These are phyloP conservation scores for Arthrinium phaeospermum DNA, from an alignment of 2,329 filamentous ascomycete genomes.

Conservation along the genomic window DNA sequence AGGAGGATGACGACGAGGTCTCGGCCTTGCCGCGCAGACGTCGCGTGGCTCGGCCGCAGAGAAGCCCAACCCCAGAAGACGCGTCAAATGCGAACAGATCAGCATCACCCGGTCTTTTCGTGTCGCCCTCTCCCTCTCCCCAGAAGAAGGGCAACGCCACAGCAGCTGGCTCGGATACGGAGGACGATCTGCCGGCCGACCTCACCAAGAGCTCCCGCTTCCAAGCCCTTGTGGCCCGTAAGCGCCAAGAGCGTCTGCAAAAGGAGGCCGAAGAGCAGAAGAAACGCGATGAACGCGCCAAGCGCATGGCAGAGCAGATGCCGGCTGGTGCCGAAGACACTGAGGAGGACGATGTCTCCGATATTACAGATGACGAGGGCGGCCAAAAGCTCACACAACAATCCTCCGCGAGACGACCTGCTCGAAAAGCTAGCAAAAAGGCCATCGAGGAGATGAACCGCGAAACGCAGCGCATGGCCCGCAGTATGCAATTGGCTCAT, in stretches of 20 bases:
- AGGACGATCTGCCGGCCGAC: slow-evolving; percentile 53
- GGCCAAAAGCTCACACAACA: slow-evolving; percentile 72
- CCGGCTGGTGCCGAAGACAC: slow-evolving; percentile 46
- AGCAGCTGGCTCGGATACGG: slow-evolving; percentile 47
- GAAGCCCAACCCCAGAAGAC: slow-evolving; percentile 35
- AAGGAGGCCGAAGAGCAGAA: slow-evolving; percentile 65
- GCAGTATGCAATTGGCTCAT: slow-evolving; percentile 90
- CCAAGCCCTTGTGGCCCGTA: slow-evolving; percentile 73
- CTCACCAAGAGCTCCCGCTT: slow-evolving; percentile 64
- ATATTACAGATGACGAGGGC: slow-evolving; percentile 65
- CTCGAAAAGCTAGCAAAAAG: slow-evolving; percentile 90
- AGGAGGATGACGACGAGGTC: slow-evolving; percentile 36
- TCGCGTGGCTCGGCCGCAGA: slow-evolving; percentile 31
- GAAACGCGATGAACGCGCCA: slow-evolving; percentile 52
- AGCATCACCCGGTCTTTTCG: slow-evolving; percentile 60
- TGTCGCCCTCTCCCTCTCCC: slow-evolving; percentile 54
- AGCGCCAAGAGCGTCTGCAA: slow-evolving; percentile 72
- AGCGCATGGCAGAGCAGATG: slow-evolving; percentile 45
- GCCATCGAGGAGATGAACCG: slow-evolving; percentile 93
- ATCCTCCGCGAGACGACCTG: slow-evolving; percentile 57
- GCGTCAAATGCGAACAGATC: slow-evolving; percentile 37
- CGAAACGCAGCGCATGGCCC: slow-evolving; percentile 88
- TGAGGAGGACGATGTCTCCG: slow-evolving; percentile 61
- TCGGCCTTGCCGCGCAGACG: slow-evolving; percentile 32
- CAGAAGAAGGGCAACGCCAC: slow-evolving; percentile 36